These are phyloP conservation scores for Schizothecium vesticola DNA, from an alignment of 495 filamentous ascomycete species.

Conservation along the genomic window DNA sequence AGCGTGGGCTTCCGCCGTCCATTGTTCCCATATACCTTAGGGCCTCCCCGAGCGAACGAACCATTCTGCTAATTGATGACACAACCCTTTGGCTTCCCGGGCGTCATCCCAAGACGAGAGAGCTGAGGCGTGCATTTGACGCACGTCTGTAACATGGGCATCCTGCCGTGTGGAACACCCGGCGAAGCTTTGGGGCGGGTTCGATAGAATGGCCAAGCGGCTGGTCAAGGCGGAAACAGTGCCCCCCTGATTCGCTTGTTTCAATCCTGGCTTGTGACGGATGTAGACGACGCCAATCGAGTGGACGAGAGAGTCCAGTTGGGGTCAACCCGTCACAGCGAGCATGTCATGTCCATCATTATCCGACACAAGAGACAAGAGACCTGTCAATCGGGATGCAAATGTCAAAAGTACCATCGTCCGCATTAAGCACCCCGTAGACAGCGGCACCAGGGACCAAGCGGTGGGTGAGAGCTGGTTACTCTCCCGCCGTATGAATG, in stretches of 20 bases:
- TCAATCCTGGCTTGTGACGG: constrained; percentile 17
- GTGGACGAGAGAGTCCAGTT: constrained; percentile 7
- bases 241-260: constrained; percentile 32
- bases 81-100: constrained; percentile 1
- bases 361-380: not conserved
- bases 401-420: not conserved
- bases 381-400: not conserved
- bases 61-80: not conserved
- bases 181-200: constrained; percentile 23
- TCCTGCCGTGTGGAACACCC: constrained; percentile 31
- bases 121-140: constrained; percentile 38
- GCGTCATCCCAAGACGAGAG: not conserved
- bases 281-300: constrained; percentile 9
- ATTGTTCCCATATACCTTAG: not conserved
- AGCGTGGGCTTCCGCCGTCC: too few species aligned
- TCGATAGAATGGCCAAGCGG: not conserved
- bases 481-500: too few species aligned
- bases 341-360: not conserved
- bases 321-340: constrained; percentile 7
- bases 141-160: constrained; percentile 41
- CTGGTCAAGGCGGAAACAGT: constrained; percentile 27
- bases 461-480: too few species aligned
- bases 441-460: too few species aligned
- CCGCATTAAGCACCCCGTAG: not conserved
- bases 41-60: not conserved